phyloP scores from a whole-genome alignment of 2,329 filamentous ascomycete genomes.

The Fusarium napiforme region DNA sequence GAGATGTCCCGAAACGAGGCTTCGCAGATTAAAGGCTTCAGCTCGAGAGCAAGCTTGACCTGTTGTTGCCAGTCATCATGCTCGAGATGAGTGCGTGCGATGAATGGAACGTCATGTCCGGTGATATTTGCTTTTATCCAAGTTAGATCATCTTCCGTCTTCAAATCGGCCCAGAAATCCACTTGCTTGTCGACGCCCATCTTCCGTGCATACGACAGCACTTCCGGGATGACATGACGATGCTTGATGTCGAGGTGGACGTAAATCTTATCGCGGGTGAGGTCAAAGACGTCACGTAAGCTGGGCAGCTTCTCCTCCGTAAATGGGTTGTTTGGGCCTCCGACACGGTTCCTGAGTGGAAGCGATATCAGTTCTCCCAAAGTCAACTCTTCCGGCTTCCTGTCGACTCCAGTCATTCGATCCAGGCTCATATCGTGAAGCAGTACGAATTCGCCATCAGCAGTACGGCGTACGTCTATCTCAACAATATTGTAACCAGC shows the following conservation, averaged over 20 bases:
- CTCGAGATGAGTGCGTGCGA: background rate
- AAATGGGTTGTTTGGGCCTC: background rate
- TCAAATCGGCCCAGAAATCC: background rate
- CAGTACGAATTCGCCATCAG: background rate
- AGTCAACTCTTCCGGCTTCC: background rate
- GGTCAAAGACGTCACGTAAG: background rate
- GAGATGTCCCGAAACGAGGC: background rate
- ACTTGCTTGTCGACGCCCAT: background rate
- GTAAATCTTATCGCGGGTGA: background rate
- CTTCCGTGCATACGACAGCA: background rate
- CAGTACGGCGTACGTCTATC: background rate
- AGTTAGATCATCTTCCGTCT: background rate
- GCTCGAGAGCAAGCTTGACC: background rate
- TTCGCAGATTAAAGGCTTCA: background rate
- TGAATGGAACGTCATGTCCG: background rate
- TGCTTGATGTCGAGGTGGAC: background rate
- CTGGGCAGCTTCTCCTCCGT: background rate
- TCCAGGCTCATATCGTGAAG: background rate
- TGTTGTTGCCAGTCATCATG: background rate
- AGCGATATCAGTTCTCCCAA: background rate
- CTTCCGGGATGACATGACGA: background rate
- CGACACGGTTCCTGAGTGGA: background rate
- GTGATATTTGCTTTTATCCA: background rate
- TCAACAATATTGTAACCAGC: background rate
- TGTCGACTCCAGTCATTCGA: background rate